Evolutionary conservation across 257 asterid genomes (phyloP).

Genomic region (Agastache rugosa): DNA sequence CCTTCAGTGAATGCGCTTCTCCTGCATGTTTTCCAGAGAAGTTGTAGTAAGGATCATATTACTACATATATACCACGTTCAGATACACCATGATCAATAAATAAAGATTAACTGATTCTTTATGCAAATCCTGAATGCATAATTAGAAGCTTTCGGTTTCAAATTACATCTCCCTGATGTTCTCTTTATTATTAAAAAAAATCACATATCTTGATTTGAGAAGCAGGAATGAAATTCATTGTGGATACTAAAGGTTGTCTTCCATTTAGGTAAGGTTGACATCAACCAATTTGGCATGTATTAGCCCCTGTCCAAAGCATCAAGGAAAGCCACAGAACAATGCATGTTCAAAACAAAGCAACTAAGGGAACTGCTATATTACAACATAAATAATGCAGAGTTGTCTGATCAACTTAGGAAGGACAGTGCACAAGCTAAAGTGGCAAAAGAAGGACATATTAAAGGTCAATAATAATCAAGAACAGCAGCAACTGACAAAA

Average conservation of each 20-base stretch:
- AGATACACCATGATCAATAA: neutral
- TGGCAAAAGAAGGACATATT: neutral
- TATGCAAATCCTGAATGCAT: constrained; percentile 1
- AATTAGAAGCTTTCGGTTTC: neutral
- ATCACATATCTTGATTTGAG: neutral
- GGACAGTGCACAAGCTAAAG: neutral
- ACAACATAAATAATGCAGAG: constrained; percentile 6
- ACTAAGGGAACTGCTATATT: neutral
- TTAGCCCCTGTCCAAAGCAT: neutral
- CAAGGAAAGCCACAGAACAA: constrained; percentile 4
- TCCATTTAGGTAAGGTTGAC: neutral
- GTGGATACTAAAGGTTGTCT: too few relatives aligned
- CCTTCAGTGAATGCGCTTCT: constrained; percentile 97
- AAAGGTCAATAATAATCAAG: neutral
- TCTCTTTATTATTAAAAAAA: neutral
- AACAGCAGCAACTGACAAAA: constrained; percentile 4
- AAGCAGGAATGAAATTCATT: neutral
- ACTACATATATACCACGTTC: neutral
- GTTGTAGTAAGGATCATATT: constrained; percentile 9
- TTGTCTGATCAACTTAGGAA: neutral
- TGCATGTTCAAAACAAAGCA: constrained; percentile 4
- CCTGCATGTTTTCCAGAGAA: constrained; percentile 59
- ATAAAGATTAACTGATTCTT: neutral
- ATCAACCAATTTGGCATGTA: neutral
- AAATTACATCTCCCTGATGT: neutral